Evolutionary conservation across 2,329 filamentous ascomycete genomes (phyloP), one percentile per base, ranked within the genome.

Genomic region (Emericellopsis atlantica): DNA sequence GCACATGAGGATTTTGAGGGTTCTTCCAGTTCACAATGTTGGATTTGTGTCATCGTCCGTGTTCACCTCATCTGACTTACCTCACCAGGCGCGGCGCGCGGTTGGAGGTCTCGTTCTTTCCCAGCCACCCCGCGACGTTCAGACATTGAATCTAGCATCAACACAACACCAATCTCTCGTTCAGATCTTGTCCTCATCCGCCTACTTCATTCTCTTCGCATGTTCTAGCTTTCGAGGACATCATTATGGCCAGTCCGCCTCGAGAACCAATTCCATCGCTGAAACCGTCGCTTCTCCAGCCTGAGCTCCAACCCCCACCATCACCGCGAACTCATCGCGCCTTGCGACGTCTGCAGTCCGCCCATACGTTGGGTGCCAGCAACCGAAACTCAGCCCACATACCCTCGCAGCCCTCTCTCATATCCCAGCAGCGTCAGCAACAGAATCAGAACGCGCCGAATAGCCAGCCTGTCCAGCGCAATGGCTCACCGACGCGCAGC

Each of bases 281-380:
- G 18, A 21, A 23, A 12, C 21, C 34, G 6, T 34, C 39, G 16
- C 21, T 38, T 34, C 31, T 26, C 16, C 23, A 59, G 32, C 60
- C 66, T 32, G 64, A 74, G 46, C 62, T 73, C 41, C 67, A 73
- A 51, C 58, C 70, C 37, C 70, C 77, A 45, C 69, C 75, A 21
- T 79, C 78, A 23, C 78, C 79, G 35, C 72, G 77, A 46, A 77
- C 76, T 22, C 75, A 79, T 55, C 76, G 82, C 51, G 72, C 75
- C 37, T 68, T 88, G 45, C 76, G 84, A 49, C 81, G 81, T 55
- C 75, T 86, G 24, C 81, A 87, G 59, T 88, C 84, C 26, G 82
- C 84, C 39, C 82, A 87, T 64, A 68, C 73, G 59, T 61, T 86
- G 41, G 76, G 76, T 55, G 55, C 76, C 23, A 21, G 34, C 42